Conservation (phyloP, 139 green algal genomes). For the Picochlorum sp. region DNA sequence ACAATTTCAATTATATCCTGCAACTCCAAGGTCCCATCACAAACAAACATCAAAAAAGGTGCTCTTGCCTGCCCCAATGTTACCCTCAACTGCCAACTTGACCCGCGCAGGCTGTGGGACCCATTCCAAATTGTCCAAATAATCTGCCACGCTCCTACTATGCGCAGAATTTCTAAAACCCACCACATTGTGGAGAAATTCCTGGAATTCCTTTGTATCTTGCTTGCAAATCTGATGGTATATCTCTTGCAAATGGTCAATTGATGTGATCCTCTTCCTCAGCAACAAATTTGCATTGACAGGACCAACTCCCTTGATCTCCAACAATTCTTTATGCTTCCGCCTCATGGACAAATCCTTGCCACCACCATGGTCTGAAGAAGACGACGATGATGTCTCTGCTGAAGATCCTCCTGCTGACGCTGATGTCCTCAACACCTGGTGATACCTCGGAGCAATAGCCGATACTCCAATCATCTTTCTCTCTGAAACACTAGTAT, state of each 20-base stretch:
- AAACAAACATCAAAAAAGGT: constrained; percentile 80
- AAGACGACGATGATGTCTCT: too few relatives aligned
- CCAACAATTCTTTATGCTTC: constrained; percentile 14
- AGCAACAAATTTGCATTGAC: constrained; percentile 34
- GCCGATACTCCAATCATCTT: too few relatives aligned
- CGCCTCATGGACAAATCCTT: too few relatives aligned
- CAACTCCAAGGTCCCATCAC: constrained; percentile 23
- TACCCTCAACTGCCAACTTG: constrained; percentile 93
- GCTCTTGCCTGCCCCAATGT: constrained; percentile 92
- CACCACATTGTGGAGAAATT: constrained; percentile 36
- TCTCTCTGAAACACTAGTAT: too few relatives aligned
- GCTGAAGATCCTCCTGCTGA: too few relatives aligned
- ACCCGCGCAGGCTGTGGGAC: constrained; percentile 30
- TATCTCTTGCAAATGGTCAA: constrained; percentile 35
- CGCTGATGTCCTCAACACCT: too few relatives aligned
- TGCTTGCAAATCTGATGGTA: constrained; percentile 14
- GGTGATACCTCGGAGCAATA: too few relatives aligned
- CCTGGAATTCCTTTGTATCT: constrained; percentile 15
- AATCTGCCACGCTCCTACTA: constrained; percentile 21
- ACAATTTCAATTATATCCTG: constrained; percentile 65
- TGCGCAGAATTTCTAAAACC: constrained; percentile 35
- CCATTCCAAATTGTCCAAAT: constrained; percentile 19
- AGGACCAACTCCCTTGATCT: constrained; percentile 33
- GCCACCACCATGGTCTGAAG: too few relatives aligned
- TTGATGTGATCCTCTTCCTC: constrained; percentile 15